Evolutionary conservation across 495 filamentous ascomycete species (phyloP), one percentile per base, ranked within the genome.

Genomic region (Neurospora tetraspora): DNA sequence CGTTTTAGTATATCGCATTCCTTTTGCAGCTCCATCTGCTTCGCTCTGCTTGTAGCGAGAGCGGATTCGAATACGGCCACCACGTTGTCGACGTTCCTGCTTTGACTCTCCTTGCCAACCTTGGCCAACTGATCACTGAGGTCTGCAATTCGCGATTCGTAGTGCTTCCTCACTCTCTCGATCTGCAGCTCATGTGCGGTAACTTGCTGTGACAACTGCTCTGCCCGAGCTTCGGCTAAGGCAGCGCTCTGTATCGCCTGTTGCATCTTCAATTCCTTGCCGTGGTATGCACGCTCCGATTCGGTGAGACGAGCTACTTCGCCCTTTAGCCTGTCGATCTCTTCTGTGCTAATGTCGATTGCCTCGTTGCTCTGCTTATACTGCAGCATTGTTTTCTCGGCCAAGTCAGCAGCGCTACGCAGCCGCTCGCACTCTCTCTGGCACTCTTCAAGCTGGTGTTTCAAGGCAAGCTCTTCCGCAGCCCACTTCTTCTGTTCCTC

Each of bases 401-500:
- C 87, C 69, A 88, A 85, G 18, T 87, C 84, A 2, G 93, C 82
- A 5, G 92, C 78, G 53, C 82, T 81, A n/a, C 85, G 85, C 40
- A 92, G 80, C 23, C 83, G 82, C 5, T 88, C 86, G 38, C 82
- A 84, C 72, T 93, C 88, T 10, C 80, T 77, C 69, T 82, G 79
- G 3, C 84, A 84, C 40, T 81, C 81, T 53, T 86, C 77, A 5
- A 93, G 80, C 42, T 89, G 88, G 23, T 82, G 80, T 43, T 83
- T 83, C 2, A 93, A 81, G 40, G 77, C 77, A 31, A 85, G 83
- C 47, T 85, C 80, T 72, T 91, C 87, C 2, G 79, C 73, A 16
- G 79, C 83, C 90, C 89, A 91, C 47, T 86, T 86, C 75, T 88
- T 91, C 75, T 92, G 89, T 74, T 93, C 91, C 53, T 92, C 91